These are phyloP conservation scores for Rhynchosporium secalis DNA, from an alignment of 2,329 filamentous ascomycete species.

Conservation along the genomic window DNA sequence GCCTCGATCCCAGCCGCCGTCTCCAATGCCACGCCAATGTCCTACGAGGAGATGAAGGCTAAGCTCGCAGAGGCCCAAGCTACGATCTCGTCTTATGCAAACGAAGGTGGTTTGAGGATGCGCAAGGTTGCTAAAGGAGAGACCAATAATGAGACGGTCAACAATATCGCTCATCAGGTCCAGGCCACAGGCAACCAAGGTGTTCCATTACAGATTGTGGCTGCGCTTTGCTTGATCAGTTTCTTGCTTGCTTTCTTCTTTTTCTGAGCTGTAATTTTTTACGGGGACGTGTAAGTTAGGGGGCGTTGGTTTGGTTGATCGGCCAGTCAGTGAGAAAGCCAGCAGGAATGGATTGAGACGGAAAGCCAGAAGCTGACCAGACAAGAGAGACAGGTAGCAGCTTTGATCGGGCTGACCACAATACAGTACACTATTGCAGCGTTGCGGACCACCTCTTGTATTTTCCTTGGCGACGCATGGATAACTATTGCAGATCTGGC, in stretches of 20 bases:
- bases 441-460: not conserved
- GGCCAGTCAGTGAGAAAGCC: not conserved
- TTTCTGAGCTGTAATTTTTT: slow-evolving; percentile 62
- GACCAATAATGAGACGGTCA: slow-evolving; percentile 49
- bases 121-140: slow-evolving; percentile 66
- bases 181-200: slow-evolving; percentile 51
- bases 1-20: slow-evolving; percentile 47
- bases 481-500: slow-evolving; percentile 1
- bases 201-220: slow-evolving; percentile 83
- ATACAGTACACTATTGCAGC: not conserved
- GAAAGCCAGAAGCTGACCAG: not conserved
- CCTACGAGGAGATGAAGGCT: slow-evolving; percentile 63
- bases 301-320: slow-evolving; percentile 5
- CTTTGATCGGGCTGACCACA: slow-evolving; percentile 10
- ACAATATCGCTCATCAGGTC: slow-evolving; percentile 54
- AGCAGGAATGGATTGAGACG: not conserved
- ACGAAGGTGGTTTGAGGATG: slow-evolving; percentile 75
- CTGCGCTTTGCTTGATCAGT: slow-evolving; percentile 79
- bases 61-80: slow-evolving; percentile 76
- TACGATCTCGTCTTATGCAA: slow-evolving; percentile 66
- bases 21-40: slow-evolving; percentile 40
- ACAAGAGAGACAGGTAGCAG: not conserved
- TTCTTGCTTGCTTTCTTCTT: slow-evolving; percentile 96
- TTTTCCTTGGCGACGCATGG: not conserved
- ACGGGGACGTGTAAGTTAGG: slow-evolving; percentile 8